These are phyloP conservation scores for Hyphopichia fennica DNA, from an alignment of 1,139 yeast species.

Conservation along the genomic window DNA sequence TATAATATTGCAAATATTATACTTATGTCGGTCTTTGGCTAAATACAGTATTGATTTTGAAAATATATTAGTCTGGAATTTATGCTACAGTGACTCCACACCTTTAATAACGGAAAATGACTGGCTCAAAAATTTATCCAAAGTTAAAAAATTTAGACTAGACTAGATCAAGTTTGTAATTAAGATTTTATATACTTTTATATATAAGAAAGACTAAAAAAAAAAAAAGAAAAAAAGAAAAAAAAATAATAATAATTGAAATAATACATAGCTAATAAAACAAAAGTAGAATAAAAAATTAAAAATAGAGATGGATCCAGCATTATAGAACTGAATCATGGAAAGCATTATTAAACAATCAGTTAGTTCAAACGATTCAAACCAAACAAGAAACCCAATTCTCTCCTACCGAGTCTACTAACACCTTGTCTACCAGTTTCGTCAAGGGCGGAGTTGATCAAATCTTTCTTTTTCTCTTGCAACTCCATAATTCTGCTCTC, in stretches of 20 bases:
- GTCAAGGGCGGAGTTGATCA: constrained; percentile 77
- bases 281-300: background rate
- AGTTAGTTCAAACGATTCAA: constrained; percentile 35
- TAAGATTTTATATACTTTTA: background rate
- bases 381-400: constrained; percentile 79
- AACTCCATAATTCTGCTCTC: constrained; percentile 83
- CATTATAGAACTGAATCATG: background rate
- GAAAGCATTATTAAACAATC: background rate
- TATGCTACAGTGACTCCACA: constrained; percentile 20
- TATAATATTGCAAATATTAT: constrained; percentile 67
- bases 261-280: constrained; percentile 1
- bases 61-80: constrained; percentile 38
- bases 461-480: constrained; percentile 69
- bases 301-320: background rate
- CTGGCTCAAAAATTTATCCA: constrained; percentile 37
- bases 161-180: background rate
- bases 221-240: background rate
- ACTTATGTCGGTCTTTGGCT: constrained; percentile 73
- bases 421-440: constrained; percentile 68
- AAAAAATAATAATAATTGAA: background rate
- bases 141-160: constrained; percentile 34
- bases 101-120: constrained; percentile 30
- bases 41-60: constrained; percentile 72
- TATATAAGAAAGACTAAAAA: background rate
- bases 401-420: constrained; percentile 65